Evolutionary conservation across 2,329 filamentous ascomycete genomes (phyloP).

Genomic region (Aspergillus viridinutans): DNA sequence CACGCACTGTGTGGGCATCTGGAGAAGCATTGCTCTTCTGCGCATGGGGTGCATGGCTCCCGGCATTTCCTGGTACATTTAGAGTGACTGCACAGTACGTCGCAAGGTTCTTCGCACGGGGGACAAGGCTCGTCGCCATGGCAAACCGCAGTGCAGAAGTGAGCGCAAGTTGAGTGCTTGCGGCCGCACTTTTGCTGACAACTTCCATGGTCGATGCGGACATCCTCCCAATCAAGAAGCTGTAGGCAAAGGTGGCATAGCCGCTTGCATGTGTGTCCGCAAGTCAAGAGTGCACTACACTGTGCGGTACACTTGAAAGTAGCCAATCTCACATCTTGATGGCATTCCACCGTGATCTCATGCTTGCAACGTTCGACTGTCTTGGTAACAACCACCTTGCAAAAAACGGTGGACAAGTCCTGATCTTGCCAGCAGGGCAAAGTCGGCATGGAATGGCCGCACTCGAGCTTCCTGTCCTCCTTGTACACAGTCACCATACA

Average conservation of each 20-base stretch:
- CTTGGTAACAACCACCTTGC: constrained; percentile 45
- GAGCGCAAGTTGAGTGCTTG: constrained; percentile 52
- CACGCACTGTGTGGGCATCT: constrained; percentile 51
- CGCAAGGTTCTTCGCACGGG: constrained; percentile 43
- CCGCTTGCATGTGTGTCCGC: constrained; percentile 56
- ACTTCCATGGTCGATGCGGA: constrained; percentile 42
- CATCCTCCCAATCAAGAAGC: constrained; percentile 24
- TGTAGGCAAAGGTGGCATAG: constrained; percentile 49
- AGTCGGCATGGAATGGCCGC: constrained; percentile 26
- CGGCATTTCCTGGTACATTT: constrained; percentile 53
- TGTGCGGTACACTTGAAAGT: constrained; percentile 46
- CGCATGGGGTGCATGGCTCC: constrained; percentile 61
- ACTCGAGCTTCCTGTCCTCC: constrained; percentile 17
- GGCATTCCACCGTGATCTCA: constrained; percentile 48
- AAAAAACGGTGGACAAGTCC: constrained; percentile 46
- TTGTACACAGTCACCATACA: constrained; percentile 32
- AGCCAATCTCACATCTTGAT: constrained; percentile 38
- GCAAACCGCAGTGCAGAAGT: constrained; percentile 51
- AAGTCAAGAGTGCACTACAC: constrained; percentile 49
- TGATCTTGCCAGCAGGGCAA: constrained; percentile 41
- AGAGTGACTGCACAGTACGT: constrained; percentile 55
- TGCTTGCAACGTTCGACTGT: constrained; percentile 56
- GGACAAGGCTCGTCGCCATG: constrained; percentile 42
- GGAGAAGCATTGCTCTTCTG: constrained; percentile 52
- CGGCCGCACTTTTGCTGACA: constrained; percentile 47